Percentiles rank a stretch among this genome's conserved stretches.
phyloP scores from a whole-genome alignment of 768 basidiomycete genomes.

The Hydnomerulius pinastri region DNA sequence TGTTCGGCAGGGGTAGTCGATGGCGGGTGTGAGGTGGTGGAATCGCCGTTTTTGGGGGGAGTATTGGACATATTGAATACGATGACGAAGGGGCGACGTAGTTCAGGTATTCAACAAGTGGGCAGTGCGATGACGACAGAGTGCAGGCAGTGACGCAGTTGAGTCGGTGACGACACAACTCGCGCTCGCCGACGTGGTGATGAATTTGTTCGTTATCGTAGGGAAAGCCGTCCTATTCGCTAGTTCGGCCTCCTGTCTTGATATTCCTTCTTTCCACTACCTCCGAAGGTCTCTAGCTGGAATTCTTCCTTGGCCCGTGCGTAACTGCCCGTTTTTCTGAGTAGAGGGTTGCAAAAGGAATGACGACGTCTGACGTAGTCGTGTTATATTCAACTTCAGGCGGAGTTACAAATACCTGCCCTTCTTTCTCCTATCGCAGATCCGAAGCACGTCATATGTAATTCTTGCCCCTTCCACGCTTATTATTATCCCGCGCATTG shows the following conservation, averaged over 20 bases:
- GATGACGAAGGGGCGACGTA: conserved; percentile 25
- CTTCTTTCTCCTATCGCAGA: conserved; percentile 33
- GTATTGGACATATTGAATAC: conserved; percentile 25
- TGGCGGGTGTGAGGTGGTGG: conserved; percentile 33
- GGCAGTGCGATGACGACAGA: conserved; percentile 32
- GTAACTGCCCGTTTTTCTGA: conserved; percentile 26
- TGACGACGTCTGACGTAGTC: conserved; percentile 48
- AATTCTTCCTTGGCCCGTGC: conserved; percentile 33
- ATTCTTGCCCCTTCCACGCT: conserved; percentile 11
- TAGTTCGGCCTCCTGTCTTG: conserved; percentile 10
- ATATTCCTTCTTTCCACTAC: background rate
- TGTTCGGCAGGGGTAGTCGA: conserved; percentile 17
- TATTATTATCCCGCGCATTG: conserved; percentile 19
- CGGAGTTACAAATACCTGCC: conserved; percentile 38
- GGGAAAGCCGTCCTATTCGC: background rate
- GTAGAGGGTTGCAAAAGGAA: conserved; percentile 36
- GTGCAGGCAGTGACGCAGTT: conserved; percentile 16
- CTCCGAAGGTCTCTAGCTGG: conserved; percentile 10
- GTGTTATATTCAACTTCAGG: conserved; percentile 44
- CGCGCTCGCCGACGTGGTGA: no score
- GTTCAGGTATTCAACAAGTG: no score
- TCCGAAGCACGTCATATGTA: conserved; percentile 36
- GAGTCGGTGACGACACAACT: conserved; percentile 20
- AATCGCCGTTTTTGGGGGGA: conserved; percentile 38
- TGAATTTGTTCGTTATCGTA: no score